Base-by-base conservation (phyloP, 2,329 filamentous ascomycete genomes). In the Microsporum ferrugineum region DNA sequence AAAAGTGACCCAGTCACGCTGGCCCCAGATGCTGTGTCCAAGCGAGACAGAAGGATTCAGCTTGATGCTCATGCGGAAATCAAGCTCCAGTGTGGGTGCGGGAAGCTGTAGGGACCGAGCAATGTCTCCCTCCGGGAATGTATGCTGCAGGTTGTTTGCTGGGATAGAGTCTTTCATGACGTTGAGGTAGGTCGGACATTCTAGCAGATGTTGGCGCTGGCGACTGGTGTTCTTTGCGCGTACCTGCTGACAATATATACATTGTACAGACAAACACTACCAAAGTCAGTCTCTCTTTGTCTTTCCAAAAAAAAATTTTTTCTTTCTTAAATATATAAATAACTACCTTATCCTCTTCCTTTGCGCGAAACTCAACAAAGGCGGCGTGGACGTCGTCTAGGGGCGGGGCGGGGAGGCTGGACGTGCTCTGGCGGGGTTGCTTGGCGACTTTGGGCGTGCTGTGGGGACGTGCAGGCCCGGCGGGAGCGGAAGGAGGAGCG, bases 21-120 rank as follows among this genome's bases (percentile, higher is more conserved):
- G 73, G n/a, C 79, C 79, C 73, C 76, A 79, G 38, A 79, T 71
- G 39, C 74, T 73, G 23, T 70, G 69, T 2, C 79, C 79, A 14
- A 80, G 73, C 1, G 72, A 69, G 17, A 81, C 76, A 62, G 76
- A 76, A 2, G 79, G 79, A 64, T 81, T 80, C 66, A 80, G 69
- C 65, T 79, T 79, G 60, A 80, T 75, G 66, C 77, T 79, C 72
- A 81, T 79, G 57, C 79, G 77, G 70, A 80, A 81, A 65, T 81
- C 79, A 53, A 80, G 72, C 63, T 80, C 78, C 34, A 80, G 73
- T 3, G 71, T 71, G 0, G 79, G 79, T 5, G 74, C 71, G 6
- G 78, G 78, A 33, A 80, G 71, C 64, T 77, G 75, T 53, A 79
- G 67, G 7, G 76, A 78, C 17, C 77, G 76, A 27, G 77, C 77